Evolutionary conservation across 352 stramenopile species (phyloP).

Genomic region (Thraustochytrium striatum): DNA sequence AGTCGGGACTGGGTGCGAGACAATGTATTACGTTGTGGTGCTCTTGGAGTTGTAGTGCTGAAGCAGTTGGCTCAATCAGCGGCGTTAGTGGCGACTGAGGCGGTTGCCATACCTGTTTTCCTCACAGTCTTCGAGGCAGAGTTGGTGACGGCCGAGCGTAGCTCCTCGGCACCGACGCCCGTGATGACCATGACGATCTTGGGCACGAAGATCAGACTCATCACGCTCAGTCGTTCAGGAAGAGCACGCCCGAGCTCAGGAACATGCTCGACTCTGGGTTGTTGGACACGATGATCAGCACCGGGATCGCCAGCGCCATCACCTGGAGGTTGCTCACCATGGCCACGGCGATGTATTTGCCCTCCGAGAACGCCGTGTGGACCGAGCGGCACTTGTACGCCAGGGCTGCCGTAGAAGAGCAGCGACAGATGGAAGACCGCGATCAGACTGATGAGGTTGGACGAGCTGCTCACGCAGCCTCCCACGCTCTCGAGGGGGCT

Average conservation of each 20-base stretch:
- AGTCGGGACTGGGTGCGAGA: no score
- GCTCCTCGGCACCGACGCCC: no score
- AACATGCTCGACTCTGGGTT: background rate
- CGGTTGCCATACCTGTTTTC: no score
- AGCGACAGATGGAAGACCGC: background rate
- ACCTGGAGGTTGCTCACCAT: constrained; percentile 11
- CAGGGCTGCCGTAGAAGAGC: background rate
- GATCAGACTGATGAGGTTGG: background rate
- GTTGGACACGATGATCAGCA: background rate
- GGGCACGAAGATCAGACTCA: constrained; percentile 11
- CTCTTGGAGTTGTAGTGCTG: no score
- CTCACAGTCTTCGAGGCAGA: no score
- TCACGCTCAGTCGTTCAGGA: constrained; percentile 24
- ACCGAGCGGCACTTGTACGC: background rate
- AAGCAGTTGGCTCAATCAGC: no score
- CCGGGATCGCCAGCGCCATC: background rate
- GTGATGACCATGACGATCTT: no score
- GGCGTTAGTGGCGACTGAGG: no score
- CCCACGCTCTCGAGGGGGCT: no score
- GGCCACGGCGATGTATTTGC: background rate
- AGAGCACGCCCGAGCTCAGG: background rate
- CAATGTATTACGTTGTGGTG: no score
- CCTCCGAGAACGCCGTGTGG: background rate
- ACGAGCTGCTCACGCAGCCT: no score
- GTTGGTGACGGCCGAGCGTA: no score